phyloP scores from a whole-genome alignment of 441 rosid genomes.

The Arabidopsis lyrata region DNA sequence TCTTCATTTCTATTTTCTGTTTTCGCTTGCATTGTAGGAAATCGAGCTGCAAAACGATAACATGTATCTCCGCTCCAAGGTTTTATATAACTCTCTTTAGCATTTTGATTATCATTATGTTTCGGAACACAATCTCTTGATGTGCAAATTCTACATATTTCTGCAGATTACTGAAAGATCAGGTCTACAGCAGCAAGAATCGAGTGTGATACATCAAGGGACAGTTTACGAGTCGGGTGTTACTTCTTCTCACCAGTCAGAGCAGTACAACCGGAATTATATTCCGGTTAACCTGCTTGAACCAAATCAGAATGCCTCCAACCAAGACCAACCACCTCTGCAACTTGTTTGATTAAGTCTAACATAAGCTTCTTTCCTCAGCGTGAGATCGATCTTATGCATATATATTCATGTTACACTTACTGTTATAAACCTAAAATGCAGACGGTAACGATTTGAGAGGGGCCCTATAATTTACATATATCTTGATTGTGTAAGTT shows the following conservation, averaged over 20 bases:
- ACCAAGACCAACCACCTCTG: slow-evolving; percentile 67
- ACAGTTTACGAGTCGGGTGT: slow-evolving; percentile 49
- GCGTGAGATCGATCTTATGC: slow-evolving; percentile 30
- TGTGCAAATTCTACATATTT: background rate
- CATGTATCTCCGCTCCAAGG: slow-evolving; percentile 79
- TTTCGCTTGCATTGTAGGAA: slow-evolving; percentile 58
- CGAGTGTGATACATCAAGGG: slow-evolving; percentile 52
- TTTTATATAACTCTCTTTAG: slow-evolving; percentile 8
- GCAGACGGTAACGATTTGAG: slow-evolving; percentile 33
- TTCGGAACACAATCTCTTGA: background rate
- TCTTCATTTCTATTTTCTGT: background rate
- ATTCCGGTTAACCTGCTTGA: slow-evolving; percentile 73
- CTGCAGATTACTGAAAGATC: slow-evolving; percentile 69
- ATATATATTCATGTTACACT: slow-evolving; percentile 18
- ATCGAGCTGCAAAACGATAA: slow-evolving; percentile 85
- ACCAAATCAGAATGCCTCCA: slow-evolving; percentile 63
- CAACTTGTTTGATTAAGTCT: slow-evolving; percentile 68
- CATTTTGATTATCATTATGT: background rate
- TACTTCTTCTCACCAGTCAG: slow-evolving; percentile 51
- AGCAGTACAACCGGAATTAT: slow-evolving; percentile 60
- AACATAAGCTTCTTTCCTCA: slow-evolving; percentile 28
- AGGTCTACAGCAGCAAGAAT: slow-evolving; percentile 48
- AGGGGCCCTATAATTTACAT: slow-evolving; percentile 28
- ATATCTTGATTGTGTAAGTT: slow-evolving; percentile 11
- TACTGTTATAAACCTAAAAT: slow-evolving; percentile 9